phyloP scores from a whole-genome alignment of 768 basidiomycete species.

The Mrakia hoshinonis region DNA sequence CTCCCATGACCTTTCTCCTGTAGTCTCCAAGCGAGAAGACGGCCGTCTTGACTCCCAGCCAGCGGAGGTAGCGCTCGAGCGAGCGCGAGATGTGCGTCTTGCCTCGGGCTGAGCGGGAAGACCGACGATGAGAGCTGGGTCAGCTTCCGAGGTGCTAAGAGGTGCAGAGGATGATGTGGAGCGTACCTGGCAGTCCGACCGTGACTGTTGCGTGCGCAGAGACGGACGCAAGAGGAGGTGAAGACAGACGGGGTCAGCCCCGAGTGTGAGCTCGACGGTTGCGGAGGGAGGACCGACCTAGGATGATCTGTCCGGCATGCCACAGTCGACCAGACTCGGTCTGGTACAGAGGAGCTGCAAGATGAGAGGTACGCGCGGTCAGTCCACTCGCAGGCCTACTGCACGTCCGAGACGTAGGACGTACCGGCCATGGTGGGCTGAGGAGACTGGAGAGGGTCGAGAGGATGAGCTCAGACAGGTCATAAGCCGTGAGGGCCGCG shows the following conservation, averaged over 20 bases:
- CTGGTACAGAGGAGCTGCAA: slow-evolving; percentile 84
- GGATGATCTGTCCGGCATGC: slow-evolving; percentile 83
- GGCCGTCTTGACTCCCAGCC: slow-evolving; percentile 94
- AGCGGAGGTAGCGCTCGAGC: slow-evolving; percentile 91
- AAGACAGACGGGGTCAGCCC: background rate
- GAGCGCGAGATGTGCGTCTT: slow-evolving; percentile 96
- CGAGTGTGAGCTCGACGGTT: background rate
- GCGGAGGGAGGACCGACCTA: background rate
- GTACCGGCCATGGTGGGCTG: background rate
- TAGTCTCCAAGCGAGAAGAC: slow-evolving; percentile 95
- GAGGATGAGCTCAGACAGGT: no score
- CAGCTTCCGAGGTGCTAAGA: background rate
- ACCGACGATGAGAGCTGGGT: background rate
- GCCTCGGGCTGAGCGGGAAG: slow-evolving; percentile 54
- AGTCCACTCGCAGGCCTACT: background rate
- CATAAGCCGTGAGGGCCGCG: no score
- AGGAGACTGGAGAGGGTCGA: background rate
- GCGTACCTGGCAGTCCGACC: slow-evolving; percentile 66
- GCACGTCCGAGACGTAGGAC: background rate
- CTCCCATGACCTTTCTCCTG: slow-evolving; percentile 77
- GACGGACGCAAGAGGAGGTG: background rate
- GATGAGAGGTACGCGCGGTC: background rate
- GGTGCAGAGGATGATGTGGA: background rate
- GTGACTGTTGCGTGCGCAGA: slow-evolving; percentile 52
- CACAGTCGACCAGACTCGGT: slow-evolving; percentile 53